Evolutionary conservation across 225 moss, liverwort and hornwort species (phyloP), one percentile per base, ranked within the genome.

Genomic region (Lunularia cruciata): DNA sequence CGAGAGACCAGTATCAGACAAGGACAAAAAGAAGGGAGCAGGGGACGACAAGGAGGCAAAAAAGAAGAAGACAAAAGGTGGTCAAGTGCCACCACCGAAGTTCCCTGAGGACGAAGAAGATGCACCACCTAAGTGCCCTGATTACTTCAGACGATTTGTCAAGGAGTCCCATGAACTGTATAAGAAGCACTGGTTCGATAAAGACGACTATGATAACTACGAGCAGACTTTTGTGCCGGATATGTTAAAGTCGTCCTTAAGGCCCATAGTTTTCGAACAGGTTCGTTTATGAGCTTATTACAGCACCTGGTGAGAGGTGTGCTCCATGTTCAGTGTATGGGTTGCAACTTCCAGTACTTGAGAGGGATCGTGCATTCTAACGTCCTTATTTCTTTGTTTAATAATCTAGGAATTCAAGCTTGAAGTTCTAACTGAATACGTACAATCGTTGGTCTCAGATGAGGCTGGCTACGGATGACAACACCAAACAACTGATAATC

Each of bases 211-310:
- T 11, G 30, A 69, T 46, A 93, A 98, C 61, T 77, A 84, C 48
- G 86, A 89, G 72, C 98, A 98, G 55, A 78, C 79, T 35, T 93
- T 85, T 55, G 79, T 88, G 6, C 86, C 81, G 0, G 84, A 88
- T 4, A 68, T 88, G 67, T 75, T 98, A 18, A 91, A 89, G 53
- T 85, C 59, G 1, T 85, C 86, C 2, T 72, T 98, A 57, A 70
- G 91, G 0, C 98, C 91, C 7, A 76, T 89, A 31, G 71, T 93
- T 1, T 98, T 93, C 70, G 93, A 98, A 76, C 85, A 98, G 84
- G 98, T 62, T 57, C 43, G 51, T 3, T 43, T 18, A n/a, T 52
- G 59, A 60, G 59, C 33, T 4, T 26, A 57, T 3, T 4, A 25
- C 2, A 22, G 8, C 22, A 3, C 15, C 30, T 57, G 2, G 3